These are phyloP conservation scores for Polytrichum commune DNA, from an alignment of 225 moss, liverwort and hornwort genomes.

Conservation along the genomic window DNA sequence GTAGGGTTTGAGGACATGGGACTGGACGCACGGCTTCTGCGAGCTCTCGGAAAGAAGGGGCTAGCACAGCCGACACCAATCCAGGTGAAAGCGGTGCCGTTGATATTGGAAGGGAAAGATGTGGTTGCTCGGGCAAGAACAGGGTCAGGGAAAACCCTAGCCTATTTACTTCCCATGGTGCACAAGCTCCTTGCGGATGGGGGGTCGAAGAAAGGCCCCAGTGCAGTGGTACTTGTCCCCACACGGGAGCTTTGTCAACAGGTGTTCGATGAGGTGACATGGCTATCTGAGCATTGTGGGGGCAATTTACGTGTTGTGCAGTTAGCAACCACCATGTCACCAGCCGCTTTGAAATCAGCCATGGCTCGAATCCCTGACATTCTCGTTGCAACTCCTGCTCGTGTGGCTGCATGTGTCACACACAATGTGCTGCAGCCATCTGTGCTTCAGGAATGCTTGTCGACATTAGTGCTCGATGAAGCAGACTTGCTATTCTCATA, in stretches of 20 bases:
- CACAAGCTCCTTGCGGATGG: slow-evolving; percentile 76
- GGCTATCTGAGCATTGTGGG: slow-evolving; percentile 78
- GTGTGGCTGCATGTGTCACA: slow-evolving; percentile 75
- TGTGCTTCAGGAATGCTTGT: slow-evolving; percentile 63
- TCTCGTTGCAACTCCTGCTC: slow-evolving; percentile 88
- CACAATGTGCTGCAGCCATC: slow-evolving; percentile 58
- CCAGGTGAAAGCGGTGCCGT: slow-evolving; percentile 87
- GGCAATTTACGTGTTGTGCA: slow-evolving; percentile 69
- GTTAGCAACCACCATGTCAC: slow-evolving; percentile 74
- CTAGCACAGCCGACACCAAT: slow-evolving; percentile 70
- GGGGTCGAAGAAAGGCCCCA: slow-evolving; percentile 47
- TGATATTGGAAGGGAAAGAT: slow-evolving; percentile 90
- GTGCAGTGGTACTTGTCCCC: slow-evolving; percentile 84
- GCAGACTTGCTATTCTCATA: slow-evolving; percentile 89
- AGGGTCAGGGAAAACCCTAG: slow-evolving; percentile 84
- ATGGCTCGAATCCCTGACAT: slow-evolving; percentile 87
- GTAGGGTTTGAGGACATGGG: slow-evolving; percentile 93
- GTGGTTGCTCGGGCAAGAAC: slow-evolving; percentile 92
- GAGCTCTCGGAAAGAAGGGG: slow-evolving; percentile 75
- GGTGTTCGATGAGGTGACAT: slow-evolving; percentile 71
- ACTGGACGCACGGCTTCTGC: slow-evolving; percentile 74
- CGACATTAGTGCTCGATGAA: slow-evolving; percentile 85
- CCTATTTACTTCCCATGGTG: slow-evolving; percentile 79
- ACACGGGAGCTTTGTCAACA: slow-evolving; percentile 95
- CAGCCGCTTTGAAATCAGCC: slow-evolving; percentile 64